These are phyloP conservation scores for Coemansia sp. DNA, from an alignment of 192 early-diverging fungal species.

Conservation along the genomic window DNA sequence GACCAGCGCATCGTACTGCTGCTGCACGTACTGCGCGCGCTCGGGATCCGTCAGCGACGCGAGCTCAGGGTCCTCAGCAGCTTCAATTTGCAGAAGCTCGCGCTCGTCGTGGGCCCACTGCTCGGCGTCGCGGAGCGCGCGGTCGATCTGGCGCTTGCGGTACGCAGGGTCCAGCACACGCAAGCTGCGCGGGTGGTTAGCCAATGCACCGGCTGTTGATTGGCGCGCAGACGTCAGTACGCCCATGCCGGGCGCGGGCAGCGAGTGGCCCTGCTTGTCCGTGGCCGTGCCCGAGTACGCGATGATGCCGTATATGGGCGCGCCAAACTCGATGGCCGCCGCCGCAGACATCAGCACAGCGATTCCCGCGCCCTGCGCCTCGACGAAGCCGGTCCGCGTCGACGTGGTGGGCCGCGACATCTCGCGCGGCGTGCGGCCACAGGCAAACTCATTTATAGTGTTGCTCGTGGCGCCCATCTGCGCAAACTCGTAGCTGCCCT, in stretches of 20 bases:
- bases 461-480: conserved; percentile 98
- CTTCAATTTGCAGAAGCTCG: not conserved
- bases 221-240: conserved; percentile 88
- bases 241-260: conserved; percentile 95
- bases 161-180: conserved; percentile 74
- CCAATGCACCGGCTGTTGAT: conserved; percentile 35
- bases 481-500: conserved; percentile 94
- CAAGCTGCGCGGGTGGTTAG: too few relatives aligned
- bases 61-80: too few relatives aligned
- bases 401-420: conserved; percentile 90
- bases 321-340: conserved; percentile 87
- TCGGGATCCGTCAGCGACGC: not conserved
- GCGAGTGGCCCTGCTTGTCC: conserved; percentile 90
- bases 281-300: conserved; percentile 87
- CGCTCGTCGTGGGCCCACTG: conserved; percentile 18
- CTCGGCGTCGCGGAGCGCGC: conserved; percentile 9
- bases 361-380: conserved; percentile 89
- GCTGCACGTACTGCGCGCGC: not conserved
- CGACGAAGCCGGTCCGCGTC: conserved; percentile 92
- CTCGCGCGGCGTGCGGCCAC: conserved; percentile 79
- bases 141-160: conserved; percentile 72
- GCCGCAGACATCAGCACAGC: conserved; percentile 87
- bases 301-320: conserved; percentile 88
- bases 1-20: not conserved
- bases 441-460: conserved; percentile 74